Evolutionary conservation across 2,329 filamentous ascomycete genomes (phyloP).

Genomic region (Alternaria consortialis): DNA sequence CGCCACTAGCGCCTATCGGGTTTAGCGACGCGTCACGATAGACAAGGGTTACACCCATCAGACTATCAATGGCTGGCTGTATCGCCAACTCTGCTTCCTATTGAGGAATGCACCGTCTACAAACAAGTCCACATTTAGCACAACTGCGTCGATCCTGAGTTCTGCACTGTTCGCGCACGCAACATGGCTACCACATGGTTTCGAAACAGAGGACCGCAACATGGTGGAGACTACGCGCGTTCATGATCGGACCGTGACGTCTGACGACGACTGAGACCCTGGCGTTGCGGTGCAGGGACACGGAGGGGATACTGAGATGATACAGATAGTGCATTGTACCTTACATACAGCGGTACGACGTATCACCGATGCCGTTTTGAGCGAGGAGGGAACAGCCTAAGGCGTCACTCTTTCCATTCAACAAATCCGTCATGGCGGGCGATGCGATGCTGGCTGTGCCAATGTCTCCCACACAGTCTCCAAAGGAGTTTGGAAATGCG

Average conservation of each 20-base stretch:
- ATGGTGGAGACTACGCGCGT: constrained; percentile 15
- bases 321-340: neutral
- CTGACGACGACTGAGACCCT: constrained; percentile 8
- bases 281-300: neutral
- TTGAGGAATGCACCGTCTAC: neutral
- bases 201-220: neutral
- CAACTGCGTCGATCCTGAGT: neutral
- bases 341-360: neutral
- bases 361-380: neutral
- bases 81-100: neutral
- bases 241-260: constrained; percentile 16
- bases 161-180: neutral
- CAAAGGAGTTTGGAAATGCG: constrained; percentile 36
- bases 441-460: constrained; percentile 36
- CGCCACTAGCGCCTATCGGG: neutral
- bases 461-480: constrained; percentile 37
- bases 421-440: constrained; percentile 28
- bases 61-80: neutral
- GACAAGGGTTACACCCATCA: neutral
- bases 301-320: neutral
- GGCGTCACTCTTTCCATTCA: neutral
- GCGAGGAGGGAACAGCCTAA: neutral
- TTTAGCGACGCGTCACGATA: constrained; percentile 2
- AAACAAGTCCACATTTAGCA: neutral
- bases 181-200: neutral